Base-by-base conservation (phyloP, 2,329 filamentous ascomycete species). In the Tolypocladium ovalisporum region DNA sequence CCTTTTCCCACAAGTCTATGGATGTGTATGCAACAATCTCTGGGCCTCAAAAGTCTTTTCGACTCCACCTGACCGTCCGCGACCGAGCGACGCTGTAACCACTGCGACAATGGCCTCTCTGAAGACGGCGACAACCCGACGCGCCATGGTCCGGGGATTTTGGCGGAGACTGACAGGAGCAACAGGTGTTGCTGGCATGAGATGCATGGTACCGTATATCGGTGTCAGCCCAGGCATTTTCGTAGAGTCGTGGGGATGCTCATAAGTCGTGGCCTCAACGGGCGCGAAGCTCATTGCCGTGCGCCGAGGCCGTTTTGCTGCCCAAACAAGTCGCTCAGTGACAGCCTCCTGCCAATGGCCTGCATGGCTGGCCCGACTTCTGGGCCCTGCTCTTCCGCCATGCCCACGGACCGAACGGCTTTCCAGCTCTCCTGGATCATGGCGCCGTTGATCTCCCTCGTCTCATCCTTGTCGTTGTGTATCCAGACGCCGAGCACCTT, bases 401-500 rank as follows among this genome's bases (percentile, higher is more conserved):
- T 63, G 1, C 67, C 67, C 12, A 65, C 66, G 32, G 68, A 62
- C 27, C 70, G 66, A 2, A 69, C 71, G 56, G 70, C 64, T 56
- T 70, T 71, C 74, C 78, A 79, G 36, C 72, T 71, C 56, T 74
- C 71, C 47, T 73, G 66, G 9, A 81, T 77, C 57, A 71, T 70
- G 35, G 70, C 69, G 15, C 68, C 71, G 56, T 75, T 76, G 54
- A 69, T 63, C 55, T 72, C 66, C 53, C 77, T 68, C 35, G 76
- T 79, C 60, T 74, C 72, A 52, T 73, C 73, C 60, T 71, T 68
- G 62, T 78, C 76, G 55, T 77, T 76, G 66, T 83, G 79, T 58
- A 84, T 79, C 76, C 77, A 83, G 7, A 84, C 65, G 2, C 80
- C 81, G 54, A 83, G 64, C 3, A 80, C 75, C 59, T 75, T 74